Base-by-base conservation (phyloP, 768 basidiomycete genomes). In the Kondoa malvinella region DNA sequence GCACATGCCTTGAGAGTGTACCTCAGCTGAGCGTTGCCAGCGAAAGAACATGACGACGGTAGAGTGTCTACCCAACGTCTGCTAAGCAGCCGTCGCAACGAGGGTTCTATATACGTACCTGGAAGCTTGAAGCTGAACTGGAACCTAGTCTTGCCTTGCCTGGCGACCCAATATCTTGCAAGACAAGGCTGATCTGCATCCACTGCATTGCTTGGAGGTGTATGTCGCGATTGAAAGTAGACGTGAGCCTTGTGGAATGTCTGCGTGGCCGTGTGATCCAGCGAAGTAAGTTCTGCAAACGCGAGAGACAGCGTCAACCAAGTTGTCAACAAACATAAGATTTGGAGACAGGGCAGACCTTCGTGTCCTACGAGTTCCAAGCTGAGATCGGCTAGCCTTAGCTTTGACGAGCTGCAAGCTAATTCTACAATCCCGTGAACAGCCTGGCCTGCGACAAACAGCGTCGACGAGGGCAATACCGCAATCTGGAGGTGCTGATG, bases 141-240 rank as follows among this genome's bases (percentile, higher is more conserved):
- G 70, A 75, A 75, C 56, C 72, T 69, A 3, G 74, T 74, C 4
- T 66, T 64, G 12, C 74, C 74, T 33, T 67, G 59, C 1, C 71
- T 70, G 1, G 73, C 73, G 1, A 71, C 70, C 30, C 66, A 75
- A 60, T 67, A 74, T 1, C 40, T 26, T 1, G 33, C 14, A 17
- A 21, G 29, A 29, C 57, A 67, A 8, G 67, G 65, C 21, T n/a
- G 56, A 21, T 66, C 16, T 8, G 73, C 56, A 40, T 58, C 26
- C 27, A 72, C 70, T 34, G 74, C 74, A 66, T 71, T 70, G 3
- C 70, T 71, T 1, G 74, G 74, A 1, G 74, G 73, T 14, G 70
- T 65, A 1, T 65, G 34, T 1, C 40, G 14, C 62, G 72, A 72
- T 57, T 75, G 74, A 56, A 75, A 73, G 40, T 66, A 56, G 34